These are phyloP conservation scores for Sphagnum magellanicum DNA, from an alignment of 228 moss, liverwort and hornwort genomes.

Conservation along the genomic window DNA sequence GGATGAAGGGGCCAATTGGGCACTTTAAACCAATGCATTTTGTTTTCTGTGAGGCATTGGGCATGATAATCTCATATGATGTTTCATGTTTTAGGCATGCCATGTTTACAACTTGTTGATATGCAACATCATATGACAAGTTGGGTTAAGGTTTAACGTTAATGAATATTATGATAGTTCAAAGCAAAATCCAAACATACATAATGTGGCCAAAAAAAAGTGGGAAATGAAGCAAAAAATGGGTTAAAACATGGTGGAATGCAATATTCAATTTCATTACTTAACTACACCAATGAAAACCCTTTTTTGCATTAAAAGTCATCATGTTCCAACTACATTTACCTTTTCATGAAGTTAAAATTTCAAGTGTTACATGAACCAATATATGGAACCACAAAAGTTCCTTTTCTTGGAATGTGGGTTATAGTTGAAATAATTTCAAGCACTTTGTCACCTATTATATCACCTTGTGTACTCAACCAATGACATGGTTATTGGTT, in stretches of 20 bases:
- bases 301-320: background rate
- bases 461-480: conserved; percentile 21
- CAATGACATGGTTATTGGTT: conserved; percentile 38
- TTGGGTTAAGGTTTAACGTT: background rate
- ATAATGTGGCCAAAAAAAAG: background rate
- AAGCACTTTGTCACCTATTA: conserved; percentile 24
- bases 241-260: background rate
- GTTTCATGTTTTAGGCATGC: background rate
- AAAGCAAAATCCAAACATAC: background rate
- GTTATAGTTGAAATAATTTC: conserved; percentile 23
- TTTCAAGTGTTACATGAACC: conserved; percentile 2
- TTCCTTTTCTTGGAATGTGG: conserved; percentile 27
- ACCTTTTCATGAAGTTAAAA: background rate
- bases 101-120: background rate
- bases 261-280: background rate
- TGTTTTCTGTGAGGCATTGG: background rate
- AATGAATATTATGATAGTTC: background rate
- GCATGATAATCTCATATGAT: background rate
- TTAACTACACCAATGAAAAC: background rate
- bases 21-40: background rate
- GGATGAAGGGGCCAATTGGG: background rate
- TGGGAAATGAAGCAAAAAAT: background rate
- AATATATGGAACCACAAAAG: conserved; percentile 16
- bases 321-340: background rate
- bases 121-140: background rate